Evolutionary conservation across 2,329 filamentous ascomycete genomes (phyloP), one percentile per base, ranked within the genome.

Genomic region (Diplodia intermedia): DNA sequence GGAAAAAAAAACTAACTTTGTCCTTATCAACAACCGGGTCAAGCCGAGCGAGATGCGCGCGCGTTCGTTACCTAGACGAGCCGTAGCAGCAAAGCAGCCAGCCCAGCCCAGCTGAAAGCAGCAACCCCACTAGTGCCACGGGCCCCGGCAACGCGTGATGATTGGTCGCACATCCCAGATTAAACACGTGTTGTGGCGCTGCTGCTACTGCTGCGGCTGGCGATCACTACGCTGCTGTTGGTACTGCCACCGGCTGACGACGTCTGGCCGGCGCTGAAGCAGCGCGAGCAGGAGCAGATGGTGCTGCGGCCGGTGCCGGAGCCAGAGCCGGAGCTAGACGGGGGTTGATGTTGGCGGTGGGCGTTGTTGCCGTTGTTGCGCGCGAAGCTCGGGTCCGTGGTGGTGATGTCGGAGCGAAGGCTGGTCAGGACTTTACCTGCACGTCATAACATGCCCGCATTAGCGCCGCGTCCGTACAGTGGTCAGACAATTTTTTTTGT

Each of bases 311-410:
- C 9, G n/a, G 18, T 15, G n/a, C 33, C 33, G 54, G n/a, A 5
- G 54, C 33, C 33, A 3, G 31, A 4, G 31, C 33, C 54, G 54
- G 18, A 43, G 40, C 40, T 43, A 18, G 18, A 1, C 26, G 26
- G 26, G 26, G 26, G 26, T 26, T 26, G 26, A 4, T 4, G 26
- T 26, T 26, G 26, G 3, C 4, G 26, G 26, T 4, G 26, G 26
- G 15, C 3, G 40, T 43, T 15, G 31, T 33, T 61, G 15, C n/a
- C 5, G 38, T 29, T n/a, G n/a, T 52, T 52, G 60, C 60, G 60
- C 60, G 31, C 60, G n/a, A 63, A 63, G 60, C 47, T 63, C 60
- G 60, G 60, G 47, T 63, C 60, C 29, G 60, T 38, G 29, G 43
- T 52, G 43, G 60, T 23, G 47, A 52, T 52, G 60, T 52, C 60